These are phyloP conservation scores for Nymphaea colorata DNA, from an alignment of 164 flowering plant genomes.

Conservation along the genomic window DNA sequence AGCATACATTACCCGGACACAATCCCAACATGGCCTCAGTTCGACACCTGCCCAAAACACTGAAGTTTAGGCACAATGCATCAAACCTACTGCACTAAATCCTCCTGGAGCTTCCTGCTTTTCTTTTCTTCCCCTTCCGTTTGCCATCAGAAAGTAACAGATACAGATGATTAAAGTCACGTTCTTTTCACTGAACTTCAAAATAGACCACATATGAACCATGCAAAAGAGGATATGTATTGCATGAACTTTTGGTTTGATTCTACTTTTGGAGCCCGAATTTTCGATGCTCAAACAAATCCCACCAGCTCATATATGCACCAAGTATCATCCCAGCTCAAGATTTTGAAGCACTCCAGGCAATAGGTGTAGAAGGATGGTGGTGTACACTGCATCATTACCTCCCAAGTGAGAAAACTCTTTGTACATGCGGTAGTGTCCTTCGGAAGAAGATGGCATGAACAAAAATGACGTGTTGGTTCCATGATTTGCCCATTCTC, in stretches of 20 bases:
- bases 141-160: not conserved
- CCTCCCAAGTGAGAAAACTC: too few relatives aligned
- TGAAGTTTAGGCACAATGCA: not conserved
- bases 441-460: too few relatives aligned
- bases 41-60: not conserved
- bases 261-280: not conserved
- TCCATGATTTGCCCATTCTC: too few relatives aligned
- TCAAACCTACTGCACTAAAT: not conserved
- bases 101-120: not conserved
- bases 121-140: not conserved
- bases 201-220: not conserved
- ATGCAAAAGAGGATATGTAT: not conserved
- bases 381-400: too few relatives aligned
- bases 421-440: too few relatives aligned
- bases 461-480: too few relatives aligned
- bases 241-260: not conserved
- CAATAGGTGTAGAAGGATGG: too few relatives aligned
- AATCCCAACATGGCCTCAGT: not conserved
- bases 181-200: not conserved
- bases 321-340: not conserved
- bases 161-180: not conserved
- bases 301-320: not conserved
- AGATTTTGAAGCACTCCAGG: too few relatives aligned
- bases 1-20: not conserved
- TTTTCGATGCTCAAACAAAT: not conserved